Conservation (phyloP, 768 basidiomycete genomes). For the Roridomyces roridus region DNA sequence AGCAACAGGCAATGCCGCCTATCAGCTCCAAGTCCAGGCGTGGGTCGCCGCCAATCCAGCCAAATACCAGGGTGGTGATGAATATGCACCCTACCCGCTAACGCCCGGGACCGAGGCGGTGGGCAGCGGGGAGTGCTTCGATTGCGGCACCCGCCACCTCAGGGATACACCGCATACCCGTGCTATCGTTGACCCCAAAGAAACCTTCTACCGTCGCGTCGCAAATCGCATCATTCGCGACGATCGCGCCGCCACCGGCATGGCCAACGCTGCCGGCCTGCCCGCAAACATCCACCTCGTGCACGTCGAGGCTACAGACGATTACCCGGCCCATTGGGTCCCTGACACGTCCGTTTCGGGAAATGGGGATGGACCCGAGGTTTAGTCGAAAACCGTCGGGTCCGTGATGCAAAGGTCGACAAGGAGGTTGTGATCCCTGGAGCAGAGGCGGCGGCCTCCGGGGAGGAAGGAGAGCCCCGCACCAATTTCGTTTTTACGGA, state of each 20-base stretch:
- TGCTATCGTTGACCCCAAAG: neutral
- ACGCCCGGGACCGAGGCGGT: conserved; percentile 16
- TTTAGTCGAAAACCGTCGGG: conserved; percentile 10
- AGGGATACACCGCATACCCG: neutral
- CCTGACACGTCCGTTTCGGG: neutral
- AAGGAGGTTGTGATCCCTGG: conserved; percentile 1
- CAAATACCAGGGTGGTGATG: conserved; percentile 1
- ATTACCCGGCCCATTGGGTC: conserved; percentile 7
- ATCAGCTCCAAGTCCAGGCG: conserved; percentile 1
- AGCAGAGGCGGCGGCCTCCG: neutral
- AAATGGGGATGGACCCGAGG: conserved; percentile 12
- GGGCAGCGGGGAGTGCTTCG: conserved; percentile 19
- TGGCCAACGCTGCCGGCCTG: neutral
- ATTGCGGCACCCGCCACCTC: conserved; percentile 6
- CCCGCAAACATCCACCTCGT: conserved; percentile 3
- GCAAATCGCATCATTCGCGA: conserved; percentile 12
- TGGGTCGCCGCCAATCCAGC: conserved; percentile 1
- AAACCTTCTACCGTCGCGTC: conserved; percentile 4
- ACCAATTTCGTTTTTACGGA: conserved; percentile 1
- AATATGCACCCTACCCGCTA: conserved; percentile 18
- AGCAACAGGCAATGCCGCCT: neutral
- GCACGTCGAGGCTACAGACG: neutral
- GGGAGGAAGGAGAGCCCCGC: conserved; percentile 6
- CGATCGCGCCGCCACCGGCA: conserved; percentile 18
- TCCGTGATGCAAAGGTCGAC: neutral